These are phyloP conservation scores for Pulicaria dysenterica DNA, from an alignment of 129 eudicot genomes.

Conservation along the genomic window DNA sequence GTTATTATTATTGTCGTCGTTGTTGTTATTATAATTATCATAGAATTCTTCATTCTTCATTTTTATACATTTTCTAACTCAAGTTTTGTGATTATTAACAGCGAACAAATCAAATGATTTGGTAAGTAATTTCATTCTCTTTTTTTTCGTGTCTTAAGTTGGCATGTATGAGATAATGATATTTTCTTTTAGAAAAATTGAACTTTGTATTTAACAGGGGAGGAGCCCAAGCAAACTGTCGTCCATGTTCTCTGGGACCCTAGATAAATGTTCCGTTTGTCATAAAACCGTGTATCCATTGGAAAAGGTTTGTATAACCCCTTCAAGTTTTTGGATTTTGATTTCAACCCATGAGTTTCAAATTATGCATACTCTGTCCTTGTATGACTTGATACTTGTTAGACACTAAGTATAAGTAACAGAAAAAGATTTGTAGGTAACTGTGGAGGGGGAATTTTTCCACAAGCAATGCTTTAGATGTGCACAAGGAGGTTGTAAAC, in stretches of 20 bases:
- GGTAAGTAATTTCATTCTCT: conserved; percentile 45
- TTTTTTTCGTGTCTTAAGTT: neutral
- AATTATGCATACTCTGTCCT: neutral
- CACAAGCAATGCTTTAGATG: conserved; percentile 84
- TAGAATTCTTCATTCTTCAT: too few relatives aligned
- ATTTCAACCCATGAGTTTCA: neutral
- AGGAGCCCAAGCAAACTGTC: conserved; percentile 68
- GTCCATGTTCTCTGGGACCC: conserved; percentile 82
- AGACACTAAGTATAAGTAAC: neutral
- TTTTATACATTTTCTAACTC: neutral
- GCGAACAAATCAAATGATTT: conserved; percentile 47
- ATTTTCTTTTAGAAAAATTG: too few relatives aligned
- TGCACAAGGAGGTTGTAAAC: conserved; percentile 74
- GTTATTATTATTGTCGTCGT: too few relatives aligned
- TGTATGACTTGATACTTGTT: neutral
- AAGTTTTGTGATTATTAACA: conserved; percentile 38
- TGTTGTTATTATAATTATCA: too few relatives aligned
- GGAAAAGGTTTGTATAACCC: conserved; percentile 59
- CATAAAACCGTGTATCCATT: conserved; percentile 84
- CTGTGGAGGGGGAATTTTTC: conserved; percentile 75
- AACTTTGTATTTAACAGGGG: conserved; percentile 35
- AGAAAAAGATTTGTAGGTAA: conserved; percentile 47
- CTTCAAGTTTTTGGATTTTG: neutral
- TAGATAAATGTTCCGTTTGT: conserved; percentile 79
- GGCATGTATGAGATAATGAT: too few relatives aligned